A percentile compares a stretch with the other conserved stretches of the same genome.
Conservation (phyloP, 2,329 filamentous ascomycete species). For the Mycogone perniciosa region DNA sequence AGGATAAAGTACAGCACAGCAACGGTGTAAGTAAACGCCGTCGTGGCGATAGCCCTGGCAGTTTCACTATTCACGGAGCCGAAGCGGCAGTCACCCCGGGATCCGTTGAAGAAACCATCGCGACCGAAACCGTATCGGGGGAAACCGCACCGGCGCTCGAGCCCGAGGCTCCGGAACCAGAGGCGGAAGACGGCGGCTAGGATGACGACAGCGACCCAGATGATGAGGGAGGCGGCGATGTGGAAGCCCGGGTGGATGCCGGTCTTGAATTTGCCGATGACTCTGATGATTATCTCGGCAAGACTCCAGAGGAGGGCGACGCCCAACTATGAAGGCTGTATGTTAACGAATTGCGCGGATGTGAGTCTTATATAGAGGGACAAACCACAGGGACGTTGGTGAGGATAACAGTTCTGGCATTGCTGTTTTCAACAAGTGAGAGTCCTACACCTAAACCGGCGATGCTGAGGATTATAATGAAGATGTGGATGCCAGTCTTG, state of each 20-base stretch:
- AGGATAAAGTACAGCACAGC: constrained; percentile 31
- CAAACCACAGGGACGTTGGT: no score
- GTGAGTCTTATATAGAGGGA: no score
- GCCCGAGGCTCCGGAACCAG: no score
- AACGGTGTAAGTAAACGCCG: constrained; percentile 21
- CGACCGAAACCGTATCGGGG: no score
- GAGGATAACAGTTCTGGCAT: no score
- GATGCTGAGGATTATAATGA: no score
- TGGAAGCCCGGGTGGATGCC: constrained; percentile 40
- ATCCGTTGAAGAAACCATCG: no score
- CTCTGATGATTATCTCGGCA: constrained; percentile 33
- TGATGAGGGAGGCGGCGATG: constrained; percentile 35
- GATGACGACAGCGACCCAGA: constrained; percentile 31
- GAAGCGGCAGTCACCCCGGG: neutral
- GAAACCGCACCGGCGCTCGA: no score
- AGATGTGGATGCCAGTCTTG: no score
- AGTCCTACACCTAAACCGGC: no score
- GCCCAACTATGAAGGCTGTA: constrained; percentile 23
- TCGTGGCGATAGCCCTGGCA: constrained; percentile 12
- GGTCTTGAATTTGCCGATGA: constrained; percentile 24
- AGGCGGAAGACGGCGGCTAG: constrained; percentile 20
- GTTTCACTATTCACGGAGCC: neutral
- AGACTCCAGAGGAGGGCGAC: constrained; percentile 32
- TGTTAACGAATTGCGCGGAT: neutral
- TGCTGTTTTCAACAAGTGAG: no score